Evolutionary conservation across 2,329 filamentous ascomycete genomes (phyloP).

Genomic region (Alternaria conjuncta): DNA sequence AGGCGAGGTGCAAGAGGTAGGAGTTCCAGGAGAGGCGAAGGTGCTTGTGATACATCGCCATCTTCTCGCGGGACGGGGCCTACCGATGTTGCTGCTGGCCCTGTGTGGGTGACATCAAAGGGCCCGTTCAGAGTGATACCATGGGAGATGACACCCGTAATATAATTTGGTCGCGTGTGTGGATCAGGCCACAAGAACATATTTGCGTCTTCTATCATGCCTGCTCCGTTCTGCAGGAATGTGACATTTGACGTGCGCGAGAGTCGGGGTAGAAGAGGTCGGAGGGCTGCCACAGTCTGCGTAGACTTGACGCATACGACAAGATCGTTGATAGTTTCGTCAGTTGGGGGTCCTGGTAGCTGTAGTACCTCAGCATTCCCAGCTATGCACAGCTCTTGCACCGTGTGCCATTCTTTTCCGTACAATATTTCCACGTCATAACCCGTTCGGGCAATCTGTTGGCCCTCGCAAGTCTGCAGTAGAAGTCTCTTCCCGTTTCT

Average conservation of each 20-base stretch:
- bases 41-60: background rate
- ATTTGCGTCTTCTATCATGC: constrained; percentile 9
- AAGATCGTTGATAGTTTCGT: constrained; percentile 6
- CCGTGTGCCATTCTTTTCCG: background rate
- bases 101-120: constrained; percentile 9
- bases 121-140: constrained; percentile 4
- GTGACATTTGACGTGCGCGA: background rate
- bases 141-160: constrained; percentile 2
- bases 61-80: constrained; percentile 1
- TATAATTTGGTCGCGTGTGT: background rate
- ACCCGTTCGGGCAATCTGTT: background rate
- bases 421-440: constrained; percentile 7
- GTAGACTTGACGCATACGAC: constrained; percentile 17
- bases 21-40: background rate
- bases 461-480: constrained; percentile 4
- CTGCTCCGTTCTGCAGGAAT: constrained; percentile 7
- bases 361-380: background rate
- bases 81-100: constrained; percentile 2
- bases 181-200: background rate
- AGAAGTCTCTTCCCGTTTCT: background rate
- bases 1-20: background rate
- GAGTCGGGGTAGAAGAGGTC: constrained; percentile 2
- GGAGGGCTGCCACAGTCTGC: constrained; percentile 3
- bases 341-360: background rate
- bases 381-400: background rate